These are phyloP conservation scores for Lycium ferocissimum DNA, from an alignment of 257 asterid genomes.

Conservation along the genomic window DNA sequence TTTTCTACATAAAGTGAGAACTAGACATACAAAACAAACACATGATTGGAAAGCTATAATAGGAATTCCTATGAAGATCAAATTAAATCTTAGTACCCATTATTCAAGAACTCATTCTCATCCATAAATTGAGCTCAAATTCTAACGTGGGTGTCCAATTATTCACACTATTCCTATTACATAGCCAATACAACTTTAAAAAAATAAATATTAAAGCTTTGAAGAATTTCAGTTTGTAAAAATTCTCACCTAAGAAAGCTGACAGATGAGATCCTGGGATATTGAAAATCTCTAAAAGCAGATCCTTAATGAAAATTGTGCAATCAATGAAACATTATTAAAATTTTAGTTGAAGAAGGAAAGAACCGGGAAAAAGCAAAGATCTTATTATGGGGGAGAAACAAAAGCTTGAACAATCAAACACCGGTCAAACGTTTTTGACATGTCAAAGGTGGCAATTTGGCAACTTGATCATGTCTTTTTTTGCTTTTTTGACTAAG, in stretches of 20 bases:
- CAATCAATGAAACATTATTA: not conserved
- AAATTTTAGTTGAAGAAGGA: not conserved
- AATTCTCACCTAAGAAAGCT: not conserved
- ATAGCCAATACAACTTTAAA: not conserved
- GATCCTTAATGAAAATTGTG: not conserved
- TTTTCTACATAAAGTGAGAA: not conserved
- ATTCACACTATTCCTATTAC: not conserved
- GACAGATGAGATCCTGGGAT: not conserved
- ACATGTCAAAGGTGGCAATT: not conserved
- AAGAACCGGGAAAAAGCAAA: constrained; percentile 1
- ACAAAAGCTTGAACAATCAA: not conserved
- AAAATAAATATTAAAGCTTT: too few species aligned
- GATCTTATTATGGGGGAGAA: not conserved
- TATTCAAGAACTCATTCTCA: constrained; percentile 7
- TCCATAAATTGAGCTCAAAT: not conserved
- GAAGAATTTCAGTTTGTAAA: constrained; percentile 4
- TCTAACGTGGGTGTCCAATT: not conserved
- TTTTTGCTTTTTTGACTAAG: too few species aligned
- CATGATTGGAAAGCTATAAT: not conserved
- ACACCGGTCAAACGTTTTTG: not conserved
- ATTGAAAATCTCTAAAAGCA: not conserved
- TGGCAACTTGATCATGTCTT: not conserved
- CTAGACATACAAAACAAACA: not conserved
- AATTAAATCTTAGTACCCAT: constrained; percentile 9
- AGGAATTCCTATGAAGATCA: not conserved